Evolutionary conservation across 768 basidiomycete genomes (phyloP), one percentile per base, ranked within the genome.

Genomic region (Punctularia strigosozonata): DNA sequence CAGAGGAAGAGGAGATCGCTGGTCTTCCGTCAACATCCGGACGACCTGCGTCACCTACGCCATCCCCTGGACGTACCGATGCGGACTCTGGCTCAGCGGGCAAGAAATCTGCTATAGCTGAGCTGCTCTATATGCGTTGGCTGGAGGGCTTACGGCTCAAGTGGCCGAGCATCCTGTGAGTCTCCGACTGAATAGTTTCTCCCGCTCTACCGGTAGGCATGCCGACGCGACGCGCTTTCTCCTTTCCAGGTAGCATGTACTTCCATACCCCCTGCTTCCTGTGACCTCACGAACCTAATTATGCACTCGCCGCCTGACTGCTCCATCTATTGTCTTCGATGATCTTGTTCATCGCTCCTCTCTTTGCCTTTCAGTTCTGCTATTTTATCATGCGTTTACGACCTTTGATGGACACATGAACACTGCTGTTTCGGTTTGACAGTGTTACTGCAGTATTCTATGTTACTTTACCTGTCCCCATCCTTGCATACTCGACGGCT

Each of bases 51-150:
- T 44, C 51, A 0, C 46, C 50, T 31, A 43, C 56, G 5, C 48
- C 57, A 2, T 45, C 55, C 13, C 45, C 65, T 4, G 52, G 50
- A 37, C 46, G 44, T 34, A 12, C 8, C 10, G 18, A 8, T 19
- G 18, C 45, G 25, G 69, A 75, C 22, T 51, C 66, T 23, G 48
- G 44, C 33, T 49, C 51, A 19, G 66, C 69, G 10, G 56, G 65
- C 39, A 71, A 75, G 45, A 83, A 80, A 56, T 91, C 88, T 40
- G 90, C 92, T 5, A 90, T 98, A 21, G 86, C 90, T 17, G 94
- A 98, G 56, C 70, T 98, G 46, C 64, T 98, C n/a, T 98, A 97
- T 57, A 80, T 92, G 72, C 77, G 94, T 36, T 98, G 94, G 92
- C 64, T 97, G 19, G 87, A 95, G 52, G 91, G 91, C 3, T 61